Evolutionary conservation across 2,329 filamentous ascomycete species (phyloP).

Genomic region (Verticillium isaacii): DNA sequence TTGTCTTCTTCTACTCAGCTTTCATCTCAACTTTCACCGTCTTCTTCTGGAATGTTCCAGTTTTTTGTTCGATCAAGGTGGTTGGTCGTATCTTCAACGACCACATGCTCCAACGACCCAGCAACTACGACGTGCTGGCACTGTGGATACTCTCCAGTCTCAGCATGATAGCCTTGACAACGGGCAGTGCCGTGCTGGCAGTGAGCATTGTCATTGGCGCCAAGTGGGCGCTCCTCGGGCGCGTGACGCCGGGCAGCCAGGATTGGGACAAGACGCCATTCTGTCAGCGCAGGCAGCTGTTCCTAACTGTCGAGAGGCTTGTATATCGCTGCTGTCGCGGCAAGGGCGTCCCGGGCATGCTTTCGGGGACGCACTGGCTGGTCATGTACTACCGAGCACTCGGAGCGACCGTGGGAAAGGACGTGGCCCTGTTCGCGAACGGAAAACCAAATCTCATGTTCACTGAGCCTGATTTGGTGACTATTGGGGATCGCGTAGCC

Average conservation of each 20-base stretch:
- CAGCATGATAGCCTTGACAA: constrained; percentile 36
- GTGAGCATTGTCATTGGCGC: constrained; percentile 35
- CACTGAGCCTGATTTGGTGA: constrained; percentile 53
- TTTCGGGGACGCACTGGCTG: constrained; percentile 49
- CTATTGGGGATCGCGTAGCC: constrained; percentile 44
- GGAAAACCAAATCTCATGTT: constrained; percentile 47
- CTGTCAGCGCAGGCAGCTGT: constrained; percentile 54
- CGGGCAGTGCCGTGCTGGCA: constrained; percentile 35
- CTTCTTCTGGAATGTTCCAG: constrained; percentile 46
- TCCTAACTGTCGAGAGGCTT: constrained; percentile 46
- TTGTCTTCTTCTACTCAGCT: constrained; percentile 45
- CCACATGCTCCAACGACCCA: constrained; percentile 14
- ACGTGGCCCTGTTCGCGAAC: constrained; percentile 51
- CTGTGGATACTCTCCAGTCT: constrained; percentile 34
- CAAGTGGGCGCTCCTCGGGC: constrained; percentile 49
- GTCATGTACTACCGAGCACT: constrained; percentile 48
- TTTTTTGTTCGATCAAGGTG: constrained; percentile 42
- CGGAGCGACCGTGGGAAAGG: constrained; percentile 48
- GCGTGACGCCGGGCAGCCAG: constrained; percentile 44
- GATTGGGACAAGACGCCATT: constrained; percentile 54
- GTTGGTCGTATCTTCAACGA: constrained; percentile 26
- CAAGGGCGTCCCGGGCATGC: constrained; percentile 44
- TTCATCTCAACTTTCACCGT: constrained; percentile 38
- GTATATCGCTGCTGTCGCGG: constrained; percentile 44
- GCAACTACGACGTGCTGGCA: constrained; percentile 23